Evolutionary conservation across 2,329 filamentous ascomycete genomes (phyloP).

Genomic region (Pleurostoma richardsiae): DNA sequence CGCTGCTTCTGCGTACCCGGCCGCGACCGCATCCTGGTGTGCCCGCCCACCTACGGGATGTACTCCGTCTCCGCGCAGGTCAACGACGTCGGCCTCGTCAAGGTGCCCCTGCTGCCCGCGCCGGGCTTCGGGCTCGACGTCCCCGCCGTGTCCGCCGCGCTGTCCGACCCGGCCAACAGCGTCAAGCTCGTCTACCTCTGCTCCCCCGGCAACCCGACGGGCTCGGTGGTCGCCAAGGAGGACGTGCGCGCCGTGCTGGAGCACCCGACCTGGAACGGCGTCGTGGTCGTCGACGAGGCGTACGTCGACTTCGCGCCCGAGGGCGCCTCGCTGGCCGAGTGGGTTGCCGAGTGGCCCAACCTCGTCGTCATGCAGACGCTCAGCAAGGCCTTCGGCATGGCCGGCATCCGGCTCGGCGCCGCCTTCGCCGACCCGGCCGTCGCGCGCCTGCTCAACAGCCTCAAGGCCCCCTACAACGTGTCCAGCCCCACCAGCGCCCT

Average conservation of each 20-base stretch:
- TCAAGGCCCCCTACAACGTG: conserved; percentile 97
- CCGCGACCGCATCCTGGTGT: conserved; percentile 85
- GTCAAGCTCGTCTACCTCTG: conserved; percentile 93
- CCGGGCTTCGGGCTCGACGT: conserved; percentile 72
- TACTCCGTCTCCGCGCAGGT: conserved; percentile 91
- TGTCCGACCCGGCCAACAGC: conserved; percentile 30
- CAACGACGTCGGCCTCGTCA: conserved; percentile 84
- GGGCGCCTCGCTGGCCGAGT: conserved; percentile 75
- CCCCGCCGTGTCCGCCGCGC: conserved; percentile 52
- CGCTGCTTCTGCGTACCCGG: conserved; percentile 89
- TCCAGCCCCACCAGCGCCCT: conserved; percentile 81
- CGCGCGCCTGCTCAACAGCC: conserved; percentile 75
- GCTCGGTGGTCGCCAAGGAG: conserved; percentile 67
- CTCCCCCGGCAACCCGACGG: conserved; percentile 93
- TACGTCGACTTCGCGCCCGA: conserved; percentile 90
- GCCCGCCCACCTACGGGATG: conserved; percentile 98
- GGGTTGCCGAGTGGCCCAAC: conserved; percentile 90
- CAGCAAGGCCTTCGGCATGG: conserved; percentile 95
- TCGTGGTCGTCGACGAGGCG: conserved; percentile 90
- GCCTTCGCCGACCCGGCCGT: conserved; percentile 75
- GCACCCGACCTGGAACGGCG: conserved; percentile 90
- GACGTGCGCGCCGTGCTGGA: conserved; percentile 70
- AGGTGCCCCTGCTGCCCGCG: conserved; percentile 72
- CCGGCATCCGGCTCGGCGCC: conserved; percentile 84
- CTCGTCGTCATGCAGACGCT: conserved; percentile 97